Evolutionary conservation across 177 flowering plant genomes (phyloP), one percentile per base, ranked within the genome.

Genomic region (Vitis hybrid): DNA sequence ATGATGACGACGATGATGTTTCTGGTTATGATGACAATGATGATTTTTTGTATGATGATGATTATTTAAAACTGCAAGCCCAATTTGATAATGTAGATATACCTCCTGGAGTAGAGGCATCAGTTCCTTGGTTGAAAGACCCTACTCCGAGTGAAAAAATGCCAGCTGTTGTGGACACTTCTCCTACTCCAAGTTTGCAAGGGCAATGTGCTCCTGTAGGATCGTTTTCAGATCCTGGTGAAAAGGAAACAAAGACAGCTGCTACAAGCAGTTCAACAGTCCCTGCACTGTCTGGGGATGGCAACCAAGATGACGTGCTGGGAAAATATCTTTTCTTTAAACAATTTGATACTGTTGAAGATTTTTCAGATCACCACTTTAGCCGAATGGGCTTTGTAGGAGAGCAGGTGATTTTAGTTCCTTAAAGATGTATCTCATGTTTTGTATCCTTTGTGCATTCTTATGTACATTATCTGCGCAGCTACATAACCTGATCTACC

Each of bases 51-150:
- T 56, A 56, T 35, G 81, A 75, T 16, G 81, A 76, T 71, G 75
- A 77, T 32, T 82, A 81, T 75, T 15, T 14, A 18, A 55, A 48
- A 18, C 24, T 82, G 81, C 88, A 82, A 64, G 74, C 83, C 59
- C 80, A 79, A 55, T 85, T 82, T 71, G 88, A 85, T 65, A 81
- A 79, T 72, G 83, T 81, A 68, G 79, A 85, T 71, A 73, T 82
- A 71, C 88, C 88, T 67, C 71, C 88, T 69, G 88, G 88, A 11
- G 83, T 85, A 24, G 88, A 85, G 81, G 84, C 75, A 1, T 51
- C 85, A 10, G 58, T 85, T 56, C 75, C 86, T 70, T 78, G 86
- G 86, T 66, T 81, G 64, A 66, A 72, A 56, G 81, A 64, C 16
- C 57, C 71, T 65, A 69, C 76, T 56, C 27, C 78, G 19, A 61